phyloP scores from a whole-genome alignment of 352 stramenopile genomes.

The Globisporangium emineosum region DNA sequence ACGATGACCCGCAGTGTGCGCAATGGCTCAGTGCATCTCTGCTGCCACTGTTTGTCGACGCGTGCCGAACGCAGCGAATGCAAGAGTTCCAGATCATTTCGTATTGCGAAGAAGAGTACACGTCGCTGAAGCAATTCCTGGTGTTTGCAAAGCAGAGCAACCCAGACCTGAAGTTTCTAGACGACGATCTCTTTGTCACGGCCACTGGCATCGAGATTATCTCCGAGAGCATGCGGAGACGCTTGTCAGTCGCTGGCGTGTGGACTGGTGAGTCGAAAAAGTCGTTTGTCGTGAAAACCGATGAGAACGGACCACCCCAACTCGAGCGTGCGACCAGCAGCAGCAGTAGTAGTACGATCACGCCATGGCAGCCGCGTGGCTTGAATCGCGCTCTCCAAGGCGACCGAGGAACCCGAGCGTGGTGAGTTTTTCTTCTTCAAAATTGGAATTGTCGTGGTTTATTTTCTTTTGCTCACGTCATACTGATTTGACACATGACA shows the following conservation, averaged over 20 bases:
- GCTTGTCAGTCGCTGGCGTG: conserved; percentile 71
- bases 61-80: conserved; percentile 50
- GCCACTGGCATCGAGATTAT: conserved; percentile 77
- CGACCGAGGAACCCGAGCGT: conserved; percentile 39
- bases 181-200: conserved; percentile 69
- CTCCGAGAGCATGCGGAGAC: conserved; percentile 63
- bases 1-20: conserved; percentile 67
- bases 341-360: conserved; percentile 25
- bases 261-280: conserved; percentile 60
- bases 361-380: conserved; percentile 49
- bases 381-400: conserved; percentile 31
- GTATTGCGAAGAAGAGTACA: conserved; percentile 73
- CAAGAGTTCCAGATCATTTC: conserved; percentile 59
- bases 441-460: too few species aligned
- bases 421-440: conserved; percentile 31
- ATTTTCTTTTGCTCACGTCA: background rate
- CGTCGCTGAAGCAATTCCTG: conserved; percentile 64
- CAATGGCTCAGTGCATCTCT: conserved; percentile 72
- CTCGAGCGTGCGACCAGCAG: conserved; percentile 26
- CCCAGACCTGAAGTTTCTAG: conserved; percentile 58
- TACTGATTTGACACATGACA: conserved; percentile 21
- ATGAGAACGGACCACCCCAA: conserved; percentile 29
- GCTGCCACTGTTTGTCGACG: conserved; percentile 67
- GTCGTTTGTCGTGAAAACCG: conserved; percentile 58
- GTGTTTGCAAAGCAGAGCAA: conserved; percentile 61